These are phyloP conservation scores for Lentinula sp. DNA, from an alignment of 768 basidiomycete species.

Conservation along the genomic window DNA sequence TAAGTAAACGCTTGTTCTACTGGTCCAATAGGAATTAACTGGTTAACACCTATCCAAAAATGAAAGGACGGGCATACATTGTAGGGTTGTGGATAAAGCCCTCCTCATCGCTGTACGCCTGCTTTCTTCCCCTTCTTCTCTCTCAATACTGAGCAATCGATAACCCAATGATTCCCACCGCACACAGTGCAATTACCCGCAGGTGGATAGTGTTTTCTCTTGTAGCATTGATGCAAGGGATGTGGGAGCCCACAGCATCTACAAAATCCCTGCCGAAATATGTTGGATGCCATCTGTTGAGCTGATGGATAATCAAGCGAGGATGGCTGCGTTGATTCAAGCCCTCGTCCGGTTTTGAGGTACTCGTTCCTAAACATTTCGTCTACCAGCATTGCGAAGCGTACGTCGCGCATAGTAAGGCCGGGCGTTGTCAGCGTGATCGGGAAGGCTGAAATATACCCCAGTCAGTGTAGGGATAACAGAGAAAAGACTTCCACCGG, in stretches of 20 bases:
- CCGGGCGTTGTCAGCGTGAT: background rate
- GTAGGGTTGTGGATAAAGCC: too few relatives aligned
- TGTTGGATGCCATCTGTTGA: background rate
- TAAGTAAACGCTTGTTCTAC: too few relatives aligned
- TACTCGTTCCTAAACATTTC: background rate
- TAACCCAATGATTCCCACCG: background rate
- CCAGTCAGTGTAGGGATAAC: background rate
- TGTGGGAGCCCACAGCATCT: background rate
- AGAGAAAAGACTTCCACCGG: too few relatives aligned
- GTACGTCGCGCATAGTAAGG: background rate
- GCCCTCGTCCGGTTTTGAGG: background rate
- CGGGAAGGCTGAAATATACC: background rate
- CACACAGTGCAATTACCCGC: background rate
- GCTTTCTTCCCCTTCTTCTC: background rate
- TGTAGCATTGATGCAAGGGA: background rate
- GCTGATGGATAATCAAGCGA: background rate
- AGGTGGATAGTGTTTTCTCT: background rate
- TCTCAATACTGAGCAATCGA: background rate
- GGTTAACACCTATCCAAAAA: too few relatives aligned
- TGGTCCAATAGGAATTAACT: too few relatives aligned
- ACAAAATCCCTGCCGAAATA: background rate
- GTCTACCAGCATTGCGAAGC: constrained; percentile 1
- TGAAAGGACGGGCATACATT: too few relatives aligned
- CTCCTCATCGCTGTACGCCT: background rate
- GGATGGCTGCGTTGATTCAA: background rate